Evolutionary conservation across 2,329 filamentous ascomycete genomes (phyloP).

Genomic region (Pseudocercospora pini-densiflorae): DNA sequence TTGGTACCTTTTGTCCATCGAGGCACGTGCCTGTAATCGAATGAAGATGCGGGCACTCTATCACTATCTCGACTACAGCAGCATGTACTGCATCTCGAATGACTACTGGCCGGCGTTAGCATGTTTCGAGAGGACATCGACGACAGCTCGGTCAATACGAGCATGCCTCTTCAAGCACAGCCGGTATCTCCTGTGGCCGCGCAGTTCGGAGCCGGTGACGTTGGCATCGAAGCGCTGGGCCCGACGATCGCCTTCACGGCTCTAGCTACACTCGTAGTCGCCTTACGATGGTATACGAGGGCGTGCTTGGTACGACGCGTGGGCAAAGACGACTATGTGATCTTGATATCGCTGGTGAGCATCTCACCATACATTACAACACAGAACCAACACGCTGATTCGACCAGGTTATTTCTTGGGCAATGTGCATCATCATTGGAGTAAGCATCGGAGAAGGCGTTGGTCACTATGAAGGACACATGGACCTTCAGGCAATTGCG

Average conservation of each 20-base stretch:
- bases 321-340: conserved; percentile 44
- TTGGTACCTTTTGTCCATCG: not conserved
- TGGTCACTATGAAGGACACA: conserved; percentile 25
- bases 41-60: not conserved
- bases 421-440: conserved; percentile 37
- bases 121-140: conserved; percentile 12
- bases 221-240: conserved; percentile 38
- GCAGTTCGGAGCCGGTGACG: conserved; percentile 30
- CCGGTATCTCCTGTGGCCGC: conserved; percentile 21
- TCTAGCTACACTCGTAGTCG: conserved; percentile 40
- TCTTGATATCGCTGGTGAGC: conserved; percentile 42
- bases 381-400: not conserved
- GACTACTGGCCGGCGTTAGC: not conserved
- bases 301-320: conserved; percentile 37
- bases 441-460: conserved; percentile 32
- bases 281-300: conserved; percentile 42
- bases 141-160: not conserved
- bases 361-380: not conserved
- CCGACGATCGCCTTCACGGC: conserved; percentile 39
- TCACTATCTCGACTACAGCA: not conserved
- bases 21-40: not conserved
- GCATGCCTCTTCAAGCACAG: conserved; percentile 8
- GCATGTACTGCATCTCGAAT: not conserved
- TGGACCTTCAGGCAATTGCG: conserved; percentile 29
- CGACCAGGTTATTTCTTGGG: conserved; percentile 34